A percentile compares a stretch with the other conserved stretches of the same genome.
Evolutionary conservation across 192 early-diverging fungal species (phyloP).

Genomic region (Rhizophagus sp.): DNA sequence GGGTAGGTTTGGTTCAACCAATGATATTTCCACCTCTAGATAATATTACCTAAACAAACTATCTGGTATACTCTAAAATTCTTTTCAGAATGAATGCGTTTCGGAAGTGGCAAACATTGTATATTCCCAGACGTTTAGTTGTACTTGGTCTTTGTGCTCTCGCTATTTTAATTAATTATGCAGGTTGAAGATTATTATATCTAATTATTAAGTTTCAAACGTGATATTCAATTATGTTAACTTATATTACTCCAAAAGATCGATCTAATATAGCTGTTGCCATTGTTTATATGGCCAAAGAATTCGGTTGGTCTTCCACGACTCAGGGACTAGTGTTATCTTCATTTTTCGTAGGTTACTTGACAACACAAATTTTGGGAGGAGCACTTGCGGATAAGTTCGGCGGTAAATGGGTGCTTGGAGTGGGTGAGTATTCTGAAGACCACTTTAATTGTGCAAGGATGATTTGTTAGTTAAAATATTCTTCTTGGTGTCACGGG

Average conservation of each 20-base stretch:
- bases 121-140: slow-evolving; percentile 15
- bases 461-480: too few species aligned
- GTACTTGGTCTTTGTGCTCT: slow-evolving; percentile 21
- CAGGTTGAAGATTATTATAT: not conserved
- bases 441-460: not conserved
- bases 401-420: slow-evolving; percentile 40
- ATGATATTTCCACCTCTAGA: too few species aligned
- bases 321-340: slow-evolving; percentile 39
- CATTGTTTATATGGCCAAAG: slow-evolving; percentile 40
- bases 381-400: slow-evolving; percentile 41
- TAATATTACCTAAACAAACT: too few species aligned
- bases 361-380: slow-evolving; percentile 39
- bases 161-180: slow-evolving; percentile 11
- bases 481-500: too few species aligned
- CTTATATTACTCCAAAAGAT: slow-evolving; percentile 24
- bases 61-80: too few species aligned
- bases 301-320: slow-evolving; percentile 34
- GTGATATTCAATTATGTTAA: not conserved
- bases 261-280: slow-evolving; percentile 44
- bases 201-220: not conserved
- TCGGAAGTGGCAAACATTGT: not conserved
- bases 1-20: too few species aligned
- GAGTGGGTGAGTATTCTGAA: slow-evolving; percentile 31
- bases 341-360: slow-evolving; percentile 42
- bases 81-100: not conserved